Evolutionary conservation across 2,329 filamentous ascomycete species (phyloP), one percentile per base, ranked within the genome.

Genomic region (Scedosporium dehoogii): DNA sequence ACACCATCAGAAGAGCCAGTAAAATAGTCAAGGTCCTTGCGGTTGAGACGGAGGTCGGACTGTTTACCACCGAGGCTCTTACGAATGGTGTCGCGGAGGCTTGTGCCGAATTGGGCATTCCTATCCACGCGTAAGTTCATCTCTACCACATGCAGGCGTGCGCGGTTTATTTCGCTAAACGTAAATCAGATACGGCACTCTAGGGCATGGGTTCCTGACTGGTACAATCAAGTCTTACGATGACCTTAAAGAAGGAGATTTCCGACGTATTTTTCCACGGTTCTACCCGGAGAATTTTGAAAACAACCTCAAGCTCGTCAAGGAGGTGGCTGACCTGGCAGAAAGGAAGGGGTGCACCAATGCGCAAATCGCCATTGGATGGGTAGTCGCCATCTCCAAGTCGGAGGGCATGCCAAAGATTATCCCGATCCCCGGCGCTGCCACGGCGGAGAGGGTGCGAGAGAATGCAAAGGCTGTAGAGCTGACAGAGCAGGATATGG

Each of bases 51-150:
- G 83, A 85, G 71, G 71, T 84, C 59, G 81, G 77, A 64, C 72
- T 84, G 64, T 82, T 78, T 68, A 68, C 72, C 7, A 76, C 76
- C 0, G 79, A 83, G 14, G 74, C 78, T 23, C 72, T 82, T 25
- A 71, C 69, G 23, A 83, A 84, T 66, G 81, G 82, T 2, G 73
- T 85, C 42, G 77, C 79, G 3, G 76, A 75, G 2, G 79, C 82
- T 0, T 88, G 85, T 68, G 79, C 76, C 0, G 80, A 92, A 69
- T 73, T 88, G 56, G 76, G 79, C 57, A 91, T 93, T 64, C 86
- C 88, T 0, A 75, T 92, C 58, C 74, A 91, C 41, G 88, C 87
- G 0, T 92, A 91, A 73, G 87, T 86, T 56, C 89, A 90, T 0
- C 76, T 92, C 0, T n/a, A 16, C 33, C 53, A 9, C 41, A 33